Evolutionary conservation across 805 yeast species (phyloP).

Genomic region (Sugiyamaella smithiae): DNA sequence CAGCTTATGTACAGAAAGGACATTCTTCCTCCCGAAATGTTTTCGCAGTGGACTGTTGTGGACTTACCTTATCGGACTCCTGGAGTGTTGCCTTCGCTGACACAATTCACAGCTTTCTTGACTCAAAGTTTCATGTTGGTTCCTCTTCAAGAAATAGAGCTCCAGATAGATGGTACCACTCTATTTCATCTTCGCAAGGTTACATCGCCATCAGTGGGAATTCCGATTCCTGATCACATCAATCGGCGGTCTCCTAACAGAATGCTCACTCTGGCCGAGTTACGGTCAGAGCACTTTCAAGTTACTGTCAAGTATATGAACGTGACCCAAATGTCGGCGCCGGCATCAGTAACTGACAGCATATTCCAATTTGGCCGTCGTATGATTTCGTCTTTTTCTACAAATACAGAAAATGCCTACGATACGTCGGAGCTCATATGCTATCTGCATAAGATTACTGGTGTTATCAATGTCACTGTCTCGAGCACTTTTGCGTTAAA

Average conservation of each 20-base stretch:
- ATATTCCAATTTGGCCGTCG: constrained; percentile 32
- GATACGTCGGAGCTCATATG: constrained; percentile 32
- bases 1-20: constrained; percentile 35
- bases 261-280: constrained; percentile 25
- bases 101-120: constrained; percentile 36
- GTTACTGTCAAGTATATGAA: constrained; percentile 35
- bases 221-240: constrained; percentile 28
- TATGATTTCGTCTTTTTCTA: constrained; percentile 29
- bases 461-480: constrained; percentile 31
- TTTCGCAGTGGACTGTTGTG: constrained; percentile 34
- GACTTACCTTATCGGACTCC: constrained; percentile 37
- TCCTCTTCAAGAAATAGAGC: constrained; percentile 29
- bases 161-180: constrained; percentile 30
- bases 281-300: constrained; percentile 29
- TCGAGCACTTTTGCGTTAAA: constrained; percentile 31
- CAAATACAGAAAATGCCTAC: constrained; percentile 31
- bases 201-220: constrained; percentile 20
- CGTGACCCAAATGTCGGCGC: constrained; percentile 34
- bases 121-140: constrained; percentile 39
- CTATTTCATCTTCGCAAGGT: constrained; percentile 31
- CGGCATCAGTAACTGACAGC: constrained; percentile 22
- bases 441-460: constrained; percentile 34
- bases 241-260: constrained; percentile 27
- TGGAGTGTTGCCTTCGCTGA: constrained; percentile 33
- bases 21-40: constrained; percentile 20